These are phyloP conservation scores for Ceriops decandra DNA, from an alignment of 345 rosid genomes.

Conservation along the genomic window DNA sequence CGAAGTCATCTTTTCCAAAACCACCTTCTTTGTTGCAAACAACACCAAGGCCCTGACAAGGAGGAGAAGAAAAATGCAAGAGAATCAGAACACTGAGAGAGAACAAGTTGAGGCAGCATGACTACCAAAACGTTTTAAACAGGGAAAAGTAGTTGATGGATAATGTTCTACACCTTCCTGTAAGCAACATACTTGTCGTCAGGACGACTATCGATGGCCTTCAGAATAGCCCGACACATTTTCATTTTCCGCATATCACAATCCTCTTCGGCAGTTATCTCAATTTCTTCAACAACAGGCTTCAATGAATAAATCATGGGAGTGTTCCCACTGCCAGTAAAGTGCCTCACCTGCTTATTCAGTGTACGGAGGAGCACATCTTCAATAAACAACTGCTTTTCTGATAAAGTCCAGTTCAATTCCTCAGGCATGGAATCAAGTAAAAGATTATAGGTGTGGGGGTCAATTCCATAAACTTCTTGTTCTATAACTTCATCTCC, in stretches of 20 bases:
- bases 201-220: constrained; percentile 78
- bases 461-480: constrained; percentile 99
- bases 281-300: constrained; percentile 85
- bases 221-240: constrained; percentile 77
- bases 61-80: constrained; percentile 11
- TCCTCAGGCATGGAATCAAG: constrained; percentile 99
- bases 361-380: constrained; percentile 75
- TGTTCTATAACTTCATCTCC: constrained; percentile 94
- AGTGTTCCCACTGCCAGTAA: constrained; percentile 85
- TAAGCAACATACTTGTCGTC: constrained; percentile 96
- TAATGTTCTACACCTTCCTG: constrained; percentile 61
- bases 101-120: constrained; percentile 1
- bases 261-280: constrained; percentile 59
- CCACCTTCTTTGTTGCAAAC: constrained; percentile 96
- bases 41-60: constrained; percentile 89
- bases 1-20: constrained; percentile 90
- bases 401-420: constrained; percentile 66
- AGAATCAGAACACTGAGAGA: constrained; percentile 17
- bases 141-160: background rate
- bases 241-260: constrained; percentile 57
- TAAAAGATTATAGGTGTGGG: constrained; percentile 90
- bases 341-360: constrained; percentile 79
- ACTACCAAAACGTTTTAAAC: background rate
- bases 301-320: constrained; percentile 80
- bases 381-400: constrained; percentile 83